These are phyloP conservation scores for Geotrichum cucujoidarum DNA, from an alignment of 1,139 yeast species.

Conservation along the genomic window DNA sequence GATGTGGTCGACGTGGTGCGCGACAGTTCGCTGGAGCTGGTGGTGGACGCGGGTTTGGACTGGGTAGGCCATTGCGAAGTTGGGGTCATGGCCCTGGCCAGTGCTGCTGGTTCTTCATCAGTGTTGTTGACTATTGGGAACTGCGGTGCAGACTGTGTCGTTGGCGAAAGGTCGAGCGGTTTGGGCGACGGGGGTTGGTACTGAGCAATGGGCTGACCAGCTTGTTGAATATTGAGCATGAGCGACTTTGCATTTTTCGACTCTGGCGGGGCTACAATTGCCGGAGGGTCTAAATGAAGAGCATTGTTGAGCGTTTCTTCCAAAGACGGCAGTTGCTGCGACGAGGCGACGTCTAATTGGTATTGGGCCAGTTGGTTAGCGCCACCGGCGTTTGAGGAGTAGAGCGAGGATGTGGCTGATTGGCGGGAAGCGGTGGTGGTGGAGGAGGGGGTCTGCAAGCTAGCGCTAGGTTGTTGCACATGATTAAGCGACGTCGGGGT, in stretches of 20 bases:
- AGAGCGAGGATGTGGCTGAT: conserved; percentile 7
- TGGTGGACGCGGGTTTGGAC: background rate
- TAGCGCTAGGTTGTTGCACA: background rate
- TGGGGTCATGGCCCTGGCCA: background rate
- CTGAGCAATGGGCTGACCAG: background rate
- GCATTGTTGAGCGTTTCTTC: background rate
- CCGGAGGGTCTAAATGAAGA: background rate
- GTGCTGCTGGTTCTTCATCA: background rate
- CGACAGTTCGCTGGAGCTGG: background rate
- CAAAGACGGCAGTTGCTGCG: background rate
- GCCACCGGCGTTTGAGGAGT: conserved; percentile 8
- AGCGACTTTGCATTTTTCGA: background rate
- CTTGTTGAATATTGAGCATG: background rate
- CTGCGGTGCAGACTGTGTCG: background rate
- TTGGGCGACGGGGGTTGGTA: background rate
- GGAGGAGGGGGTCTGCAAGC: background rate
- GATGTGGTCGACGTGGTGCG: background rate
- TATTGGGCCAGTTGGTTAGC: conserved; percentile 1
- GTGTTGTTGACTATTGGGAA: background rate
- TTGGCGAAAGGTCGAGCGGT: conserved; percentile 10
- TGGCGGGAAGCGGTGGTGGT: background rate
- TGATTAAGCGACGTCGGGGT: background rate
- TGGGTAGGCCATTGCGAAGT: background rate
- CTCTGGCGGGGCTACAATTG: background rate
- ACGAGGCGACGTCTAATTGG: conserved; percentile 6